phyloP scores from a whole-genome alignment of 352 stramenopile species.

The Pythium guiyangense region DNA sequence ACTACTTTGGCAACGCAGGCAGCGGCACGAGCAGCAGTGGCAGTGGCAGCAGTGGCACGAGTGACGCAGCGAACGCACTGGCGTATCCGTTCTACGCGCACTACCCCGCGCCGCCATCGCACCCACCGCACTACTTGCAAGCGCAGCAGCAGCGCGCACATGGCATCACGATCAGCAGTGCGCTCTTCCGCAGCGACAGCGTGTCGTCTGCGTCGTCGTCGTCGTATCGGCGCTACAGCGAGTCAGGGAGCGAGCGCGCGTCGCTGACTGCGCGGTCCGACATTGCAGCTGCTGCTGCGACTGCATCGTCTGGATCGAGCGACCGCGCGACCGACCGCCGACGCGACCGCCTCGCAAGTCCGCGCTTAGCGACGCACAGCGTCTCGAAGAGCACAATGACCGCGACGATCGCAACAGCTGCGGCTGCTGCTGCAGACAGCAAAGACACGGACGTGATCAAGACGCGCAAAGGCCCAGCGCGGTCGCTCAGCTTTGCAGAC shows the following conservation, averaged over 20 bases:
- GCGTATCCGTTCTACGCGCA: conserved; percentile 17
- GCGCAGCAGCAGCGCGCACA: conserved; percentile 24
- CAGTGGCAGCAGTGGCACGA: conserved; percentile 4
- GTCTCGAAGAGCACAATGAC: conserved; percentile 13
- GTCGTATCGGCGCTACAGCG: conserved; percentile 62
- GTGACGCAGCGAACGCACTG: conserved; percentile 3
- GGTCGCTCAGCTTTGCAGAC: conserved; percentile 84
- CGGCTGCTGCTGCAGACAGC: conserved; percentile 16
- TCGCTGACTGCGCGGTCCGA: conserved; percentile 43
- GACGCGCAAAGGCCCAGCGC: conserved; percentile 57
- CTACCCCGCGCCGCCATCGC: conserved; percentile 22
- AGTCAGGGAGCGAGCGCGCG: conserved; percentile 52
- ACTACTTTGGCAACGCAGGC: conserved; percentile 12
- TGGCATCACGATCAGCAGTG: conserved; percentile 2
- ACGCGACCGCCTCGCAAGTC: conserved; percentile 32
- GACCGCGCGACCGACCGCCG: conserved; percentile 43
- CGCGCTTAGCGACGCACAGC: conserved; percentile 27
- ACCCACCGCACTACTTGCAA: conserved; percentile 20
- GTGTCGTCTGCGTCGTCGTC: conserved; percentile 18
- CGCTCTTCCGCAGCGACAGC: not conserved
- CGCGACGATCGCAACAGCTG: conserved; percentile 3
- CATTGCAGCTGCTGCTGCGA: conserved; percentile 21
- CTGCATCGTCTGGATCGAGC: not conserved
- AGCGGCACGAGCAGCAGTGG: too few species aligned
- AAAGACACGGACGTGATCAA: conserved; percentile 19